Evolutionary conservation across 2,329 filamentous ascomycete species (phyloP), one percentile per base, ranked within the genome.

Genomic region (Neonectria punicea): DNA sequence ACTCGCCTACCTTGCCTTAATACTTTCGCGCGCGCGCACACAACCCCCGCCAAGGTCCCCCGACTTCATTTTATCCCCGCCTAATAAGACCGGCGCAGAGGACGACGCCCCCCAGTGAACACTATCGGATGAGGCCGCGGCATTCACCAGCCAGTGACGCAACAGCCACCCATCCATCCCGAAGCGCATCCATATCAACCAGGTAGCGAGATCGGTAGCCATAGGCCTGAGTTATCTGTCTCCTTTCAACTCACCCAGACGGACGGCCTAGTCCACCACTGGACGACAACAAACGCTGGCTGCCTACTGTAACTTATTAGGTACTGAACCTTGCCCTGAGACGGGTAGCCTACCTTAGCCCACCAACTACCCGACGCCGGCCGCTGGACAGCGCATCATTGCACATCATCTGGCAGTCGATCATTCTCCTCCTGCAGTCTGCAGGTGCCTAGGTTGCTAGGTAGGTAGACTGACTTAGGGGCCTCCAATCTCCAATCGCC

Each of bases 401-500:
- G 61, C 61, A 54, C 61, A 58, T 55, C 61, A 55, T 58, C 56
- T 58, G 32, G 61, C 50, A 63, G 61, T 34, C 61, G 55, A 58
- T 58, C 55, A 39, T 39, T 7, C 36, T 39, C 67, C 69, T 43
- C 39, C n/a, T 20, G 39, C 39, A 43, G 39, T 49, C 66, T 65
- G 66, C 69, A 67, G 69, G 63, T 61, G 69, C 59, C 61, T 63
- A 39, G 36, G 36, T 39, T 39, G 36, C 25, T 25, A 30, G 30
- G 30, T 30, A 9, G 28, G 9, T 30, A 30, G 25, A 25, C 25
- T 25, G 25, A 25, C 5, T 25, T 25, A 25, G 25, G 25, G 60
- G 43, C 32, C 55, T 30, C 28, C 28, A 30, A 30, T 30, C 68
- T 44, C 53, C 62, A 53, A 54, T 66, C 67, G 70, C 71, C 70